Base-by-base conservation (phyloP, 768 basidiomycete genomes). In the Galerina marginata region DNA sequence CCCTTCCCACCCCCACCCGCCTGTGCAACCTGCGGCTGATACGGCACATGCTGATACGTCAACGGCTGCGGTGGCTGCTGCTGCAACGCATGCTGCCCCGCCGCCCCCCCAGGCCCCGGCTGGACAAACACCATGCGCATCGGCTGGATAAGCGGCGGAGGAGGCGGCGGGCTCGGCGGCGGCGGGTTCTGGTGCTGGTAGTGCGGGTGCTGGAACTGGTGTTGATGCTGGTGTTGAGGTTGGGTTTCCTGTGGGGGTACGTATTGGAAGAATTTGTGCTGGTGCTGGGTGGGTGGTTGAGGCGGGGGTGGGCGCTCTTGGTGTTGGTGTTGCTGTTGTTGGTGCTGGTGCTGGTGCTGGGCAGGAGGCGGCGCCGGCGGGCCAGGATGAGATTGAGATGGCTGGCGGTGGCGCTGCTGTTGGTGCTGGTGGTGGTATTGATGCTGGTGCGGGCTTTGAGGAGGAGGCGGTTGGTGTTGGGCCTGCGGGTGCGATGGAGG, bases 51-150 rank as follows among this genome's bases (percentile, higher is more conserved):
- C 25, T 53, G 51, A 40, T 42, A 42, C 12, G 20, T 40, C 38
- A 25, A 53, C 23, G 51, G 51, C 38, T 40, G 38, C 15, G 51
- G 38, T 7, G 51, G 38, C 23, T 42, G 39, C 9, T 52, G 38
- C 20, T 26, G 38, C 38, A 53, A 15, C 39, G 42, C 51, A 20
- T 53, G 51, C 10, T 20, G 20, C 20, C 20, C 51, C 51, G 42
- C 42, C 39, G 0, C 4, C 29, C 29, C 29, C 5, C 29, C 29
- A 4, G 29, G 29, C 29, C 38, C 26, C 7, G 39, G 51, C 38
- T 56, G 46, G 0, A 56, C 54, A 15, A 33, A 56, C 54, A 37
- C 54, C 54, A 47, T 45, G 15, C 46, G 7, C 61, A 57, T 62
- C 29, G 61, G 54, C 6, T 23, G 26, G 11, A 33, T 7, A 0